A percentile compares a stretch with the other conserved stretches of the same genome.
Evolutionary conservation across 176 grass and related monocot species (phyloP).

Genomic region (Leersia perrieri): DNA sequence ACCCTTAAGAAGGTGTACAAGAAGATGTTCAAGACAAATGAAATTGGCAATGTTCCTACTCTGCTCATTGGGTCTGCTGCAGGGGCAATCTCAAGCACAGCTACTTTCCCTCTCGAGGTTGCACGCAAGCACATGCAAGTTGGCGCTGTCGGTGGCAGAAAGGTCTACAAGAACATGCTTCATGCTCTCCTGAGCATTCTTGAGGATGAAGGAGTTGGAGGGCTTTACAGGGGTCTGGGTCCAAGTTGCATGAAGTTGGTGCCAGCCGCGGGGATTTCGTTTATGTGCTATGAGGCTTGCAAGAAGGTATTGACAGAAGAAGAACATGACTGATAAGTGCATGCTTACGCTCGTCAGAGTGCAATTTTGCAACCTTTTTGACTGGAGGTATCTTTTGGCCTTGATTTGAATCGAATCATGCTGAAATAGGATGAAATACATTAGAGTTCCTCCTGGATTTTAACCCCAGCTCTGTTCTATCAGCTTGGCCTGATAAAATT

Average conservation of each 20-base stretch:
- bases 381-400: not conserved
- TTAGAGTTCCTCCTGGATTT: not conserved
- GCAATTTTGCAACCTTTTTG: constrained; percentile 7
- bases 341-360: not conserved
- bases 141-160: constrained; percentile 63
- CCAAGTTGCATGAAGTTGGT: constrained; percentile 84
- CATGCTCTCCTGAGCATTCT: constrained; percentile 83
- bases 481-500: not conserved
- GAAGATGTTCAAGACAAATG: constrained; percentile 61
- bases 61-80: constrained; percentile 74
- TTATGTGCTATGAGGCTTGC: constrained; percentile 96
- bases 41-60: constrained; percentile 60
- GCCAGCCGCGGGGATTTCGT: constrained; percentile 90
- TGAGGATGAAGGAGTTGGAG: constrained; percentile 74
- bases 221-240: constrained; percentile 75
- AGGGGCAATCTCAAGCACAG: constrained; percentile 77
- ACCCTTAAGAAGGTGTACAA: constrained; percentile 74
- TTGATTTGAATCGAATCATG: not conserved
- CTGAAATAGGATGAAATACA: not conserved
- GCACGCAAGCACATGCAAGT: constrained; percentile 92
- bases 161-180: constrained; percentile 89
- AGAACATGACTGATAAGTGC: constrained; percentile 26
- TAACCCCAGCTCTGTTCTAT: not conserved
- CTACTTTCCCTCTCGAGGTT: constrained; percentile 87
- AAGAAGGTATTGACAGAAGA: constrained; percentile 86